These are phyloP conservation scores for Alternaria longipes DNA, from an alignment of 2,329 filamentous ascomycete species.

Conservation along the genomic window DNA sequence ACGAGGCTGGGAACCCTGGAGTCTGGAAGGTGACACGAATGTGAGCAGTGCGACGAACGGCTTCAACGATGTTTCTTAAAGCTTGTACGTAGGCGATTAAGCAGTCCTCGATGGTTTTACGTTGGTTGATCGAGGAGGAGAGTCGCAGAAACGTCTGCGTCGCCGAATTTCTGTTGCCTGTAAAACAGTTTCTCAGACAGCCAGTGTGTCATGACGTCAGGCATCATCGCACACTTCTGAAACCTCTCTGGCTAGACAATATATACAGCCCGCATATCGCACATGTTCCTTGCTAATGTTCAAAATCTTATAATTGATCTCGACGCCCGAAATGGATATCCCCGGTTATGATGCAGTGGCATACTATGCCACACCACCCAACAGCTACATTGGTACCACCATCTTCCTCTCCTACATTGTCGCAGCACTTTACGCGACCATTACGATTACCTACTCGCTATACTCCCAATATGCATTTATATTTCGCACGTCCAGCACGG, in stretches of 20 bases:
- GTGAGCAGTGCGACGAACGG: background rate
- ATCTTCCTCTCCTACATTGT: slow-evolving; percentile 46
- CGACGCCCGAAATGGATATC: slow-evolving; percentile 17
- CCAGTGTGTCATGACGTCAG: slow-evolving; percentile 45
- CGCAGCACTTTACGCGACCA: slow-evolving; percentile 36
- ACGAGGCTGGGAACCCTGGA: background rate
- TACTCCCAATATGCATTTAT: slow-evolving; percentile 28
- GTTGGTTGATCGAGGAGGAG: background rate
- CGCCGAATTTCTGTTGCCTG: slow-evolving; percentile 16
- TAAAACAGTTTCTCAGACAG: slow-evolving; percentile 30
- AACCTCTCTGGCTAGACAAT: slow-evolving; percentile 1
- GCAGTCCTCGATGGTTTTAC: background rate
- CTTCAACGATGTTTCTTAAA: background rate
- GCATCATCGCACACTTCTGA: slow-evolving; percentile 22
- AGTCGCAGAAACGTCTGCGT: slow-evolving; percentile 21
- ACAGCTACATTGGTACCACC: slow-evolving; percentile 40
- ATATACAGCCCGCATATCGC: background rate
- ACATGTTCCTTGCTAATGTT: background rate
- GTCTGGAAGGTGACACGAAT: background rate
- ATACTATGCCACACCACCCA: slow-evolving; percentile 35
- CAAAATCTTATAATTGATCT: background rate
- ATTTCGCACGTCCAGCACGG: background rate
- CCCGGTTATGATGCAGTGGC: slow-evolving; percentile 11
- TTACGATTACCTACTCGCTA: slow-evolving; percentile 25
- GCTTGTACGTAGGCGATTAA: background rate